Base-by-base conservation (phyloP, 139 green algal species). In the Picochlorum sp. region DNA sequence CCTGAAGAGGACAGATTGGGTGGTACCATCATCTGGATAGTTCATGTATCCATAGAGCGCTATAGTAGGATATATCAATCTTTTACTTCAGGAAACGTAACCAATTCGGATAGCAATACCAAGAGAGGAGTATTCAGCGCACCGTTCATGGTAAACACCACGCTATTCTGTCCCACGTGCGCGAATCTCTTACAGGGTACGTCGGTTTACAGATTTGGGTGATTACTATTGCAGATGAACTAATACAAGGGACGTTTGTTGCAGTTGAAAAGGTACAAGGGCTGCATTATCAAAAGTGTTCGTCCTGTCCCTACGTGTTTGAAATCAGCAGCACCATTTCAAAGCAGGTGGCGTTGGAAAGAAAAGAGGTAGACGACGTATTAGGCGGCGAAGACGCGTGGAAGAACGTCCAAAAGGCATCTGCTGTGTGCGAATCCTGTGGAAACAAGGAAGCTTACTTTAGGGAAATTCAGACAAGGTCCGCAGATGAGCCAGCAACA, bases 391-490 rank as follows among this genome's bases (percentile, higher is more conserved):
- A 93, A 0, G 85, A 95, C 3, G 85, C 83, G 1, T 96, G 90
- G 90, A 88, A 90, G 61, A 94, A 95, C 66, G 89, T 91, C 4
- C 72, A 85, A 6, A 89, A 87, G 34, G 94, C 86, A 20, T 74
- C 90, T 83, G 86, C 66, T 32, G 76, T 58, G 18, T 98, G 91
- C 68, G 77, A 80, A 18, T 82, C 85, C 38, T 98, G 92, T 72
- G 24, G 52, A 2, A 72, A 94, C 69, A 65, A 80, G 13, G 51
- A 90, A 56, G 92, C 92, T 0, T 95, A 89, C 68, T 98, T 96
- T 66, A 87, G 87, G 74, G 85, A 97, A 74, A 84, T 98, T 21
- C 92, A 98, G 64, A 98, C 78, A 1, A 67, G 91, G 4, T 95
- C 88, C 4, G 91, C 91, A 4, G 91, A 97, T 58, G 91, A 97